Evolutionary conservation across 163 green algal genomes (phyloP).

Genomic region (Prototheca cutis): DNA sequence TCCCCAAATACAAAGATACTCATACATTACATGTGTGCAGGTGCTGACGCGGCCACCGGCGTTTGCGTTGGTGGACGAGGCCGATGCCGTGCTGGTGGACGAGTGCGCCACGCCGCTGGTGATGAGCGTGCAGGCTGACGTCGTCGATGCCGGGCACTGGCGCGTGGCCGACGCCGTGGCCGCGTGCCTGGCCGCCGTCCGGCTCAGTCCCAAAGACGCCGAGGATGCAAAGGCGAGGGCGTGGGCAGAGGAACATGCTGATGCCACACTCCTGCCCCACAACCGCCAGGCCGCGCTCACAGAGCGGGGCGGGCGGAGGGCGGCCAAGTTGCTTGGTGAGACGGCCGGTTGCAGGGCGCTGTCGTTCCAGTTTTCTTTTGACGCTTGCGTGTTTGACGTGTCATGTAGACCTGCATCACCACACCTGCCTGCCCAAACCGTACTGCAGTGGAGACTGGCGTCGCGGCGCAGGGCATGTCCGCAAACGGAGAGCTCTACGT

Average conservation of each 20-base stretch:
- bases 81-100: slow-evolving; percentile 97
- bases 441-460: neutral
- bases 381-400: neutral
- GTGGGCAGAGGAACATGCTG: neutral
- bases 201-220: neutral
- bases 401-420: neutral
- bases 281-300: neutral
- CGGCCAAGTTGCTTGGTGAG: slow-evolving; percentile 3
- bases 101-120: slow-evolving; percentile 97
- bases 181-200: neutral
- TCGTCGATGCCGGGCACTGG: neutral
- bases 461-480: neutral
- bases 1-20: too few relatives aligned
- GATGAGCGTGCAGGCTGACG: slow-evolving; percentile 39
- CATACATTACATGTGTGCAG: too few relatives aligned
- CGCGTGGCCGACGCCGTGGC: neutral
- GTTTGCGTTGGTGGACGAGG: slow-evolving; percentile 98
- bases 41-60: slow-evolving; percentile 84
- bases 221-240: neutral
- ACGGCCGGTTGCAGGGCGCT: too few relatives aligned
- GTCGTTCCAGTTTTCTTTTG: too few relatives aligned
- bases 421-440: neutral
- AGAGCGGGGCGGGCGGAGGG: neutral
- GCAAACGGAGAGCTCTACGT: neutral
- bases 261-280: neutral